These are phyloP conservation scores for Rubus idaeus DNA, from an alignment of 306 rosid genomes.

Conservation along the genomic window DNA sequence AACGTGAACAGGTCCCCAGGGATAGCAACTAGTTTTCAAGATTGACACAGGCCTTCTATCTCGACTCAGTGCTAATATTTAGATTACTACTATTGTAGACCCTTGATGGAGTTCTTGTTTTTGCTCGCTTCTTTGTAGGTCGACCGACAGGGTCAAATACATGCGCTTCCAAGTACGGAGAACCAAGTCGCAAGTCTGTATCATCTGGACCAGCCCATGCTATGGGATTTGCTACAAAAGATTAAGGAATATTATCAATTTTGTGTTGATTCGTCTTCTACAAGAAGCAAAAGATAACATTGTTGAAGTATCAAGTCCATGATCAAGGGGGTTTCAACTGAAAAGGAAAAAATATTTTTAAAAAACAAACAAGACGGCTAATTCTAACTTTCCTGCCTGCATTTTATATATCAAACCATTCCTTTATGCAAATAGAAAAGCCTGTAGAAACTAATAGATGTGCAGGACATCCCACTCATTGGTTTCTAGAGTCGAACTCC, in stretches of 20 bases:
- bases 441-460: background rate
- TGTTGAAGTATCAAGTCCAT: background rate
- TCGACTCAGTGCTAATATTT: constrained; percentile 19
- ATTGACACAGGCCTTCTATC: constrained; percentile 7
- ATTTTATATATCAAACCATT: background rate
- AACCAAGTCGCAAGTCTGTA: constrained; percentile 30
- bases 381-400: background rate
- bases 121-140: constrained; percentile 64
- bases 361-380: background rate
- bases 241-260: constrained; percentile 1
- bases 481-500: background rate
- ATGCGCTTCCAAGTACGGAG: constrained; percentile 24
- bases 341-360: background rate
- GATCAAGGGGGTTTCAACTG: background rate
- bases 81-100: constrained; percentile 21
- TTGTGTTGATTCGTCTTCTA: background rate
- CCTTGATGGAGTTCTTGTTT: constrained; percentile 29
- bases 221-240: constrained; percentile 59
- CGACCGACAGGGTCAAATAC: constrained; percentile 35
- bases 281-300: constrained; percentile 4
- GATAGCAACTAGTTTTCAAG: too few relatives aligned
- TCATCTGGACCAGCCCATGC: constrained; percentile 57
- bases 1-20: background rate
- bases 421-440: background rate
- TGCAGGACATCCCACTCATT: background rate